phyloP scores from a whole-genome alignment of 805 yeast genomes.

The Kuraishia cidri region DNA sequence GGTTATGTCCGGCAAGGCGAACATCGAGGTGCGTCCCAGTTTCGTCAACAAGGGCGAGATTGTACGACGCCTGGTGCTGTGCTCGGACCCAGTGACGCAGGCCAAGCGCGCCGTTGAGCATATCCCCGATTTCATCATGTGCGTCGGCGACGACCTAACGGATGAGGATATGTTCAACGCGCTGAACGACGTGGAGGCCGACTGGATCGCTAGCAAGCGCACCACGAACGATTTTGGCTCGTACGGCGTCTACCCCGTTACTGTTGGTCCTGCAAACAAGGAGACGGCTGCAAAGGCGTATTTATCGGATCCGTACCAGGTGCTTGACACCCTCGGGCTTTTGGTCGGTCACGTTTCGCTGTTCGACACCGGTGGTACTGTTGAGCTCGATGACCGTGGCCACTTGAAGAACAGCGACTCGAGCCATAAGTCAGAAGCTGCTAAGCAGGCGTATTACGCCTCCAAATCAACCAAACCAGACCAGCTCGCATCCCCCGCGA shows the following conservation, averaged over 20 bases:
- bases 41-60: conserved; percentile 96
- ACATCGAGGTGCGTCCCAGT: conserved; percentile 92
- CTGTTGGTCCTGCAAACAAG: conserved; percentile 90
- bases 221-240: conserved; percentile 36
- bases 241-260: conserved; percentile 72
- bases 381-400: conserved; percentile 71
- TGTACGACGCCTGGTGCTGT: conserved; percentile 67
- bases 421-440: conserved; percentile 28
- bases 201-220: conserved; percentile 35
- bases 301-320: conserved; percentile 75
- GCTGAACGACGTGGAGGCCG: conserved; percentile 50
- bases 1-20: conserved; percentile 96
- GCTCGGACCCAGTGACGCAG: conserved; percentile 42
- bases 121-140: conserved; percentile 76
- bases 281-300: conserved; percentile 81
- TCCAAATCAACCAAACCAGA: not conserved
- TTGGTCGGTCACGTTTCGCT: conserved; percentile 71
- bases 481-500: too few relatives aligned
- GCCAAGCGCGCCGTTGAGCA: conserved; percentile 19
- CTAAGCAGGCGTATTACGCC: conserved; percentile 23
- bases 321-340: conserved; percentile 74
- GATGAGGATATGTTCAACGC: conserved; percentile 97
- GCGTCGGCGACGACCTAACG: conserved; percentile 93
- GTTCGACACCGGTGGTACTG: conserved; percentile 72
- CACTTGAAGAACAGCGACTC: conserved; percentile 44